A percentile compares a stretch with the other conserved stretches of the same genome.
Conservation (phyloP, 2,329 filamentous ascomycete genomes). For the Hymenotorrendiella dingleyae region DNA sequence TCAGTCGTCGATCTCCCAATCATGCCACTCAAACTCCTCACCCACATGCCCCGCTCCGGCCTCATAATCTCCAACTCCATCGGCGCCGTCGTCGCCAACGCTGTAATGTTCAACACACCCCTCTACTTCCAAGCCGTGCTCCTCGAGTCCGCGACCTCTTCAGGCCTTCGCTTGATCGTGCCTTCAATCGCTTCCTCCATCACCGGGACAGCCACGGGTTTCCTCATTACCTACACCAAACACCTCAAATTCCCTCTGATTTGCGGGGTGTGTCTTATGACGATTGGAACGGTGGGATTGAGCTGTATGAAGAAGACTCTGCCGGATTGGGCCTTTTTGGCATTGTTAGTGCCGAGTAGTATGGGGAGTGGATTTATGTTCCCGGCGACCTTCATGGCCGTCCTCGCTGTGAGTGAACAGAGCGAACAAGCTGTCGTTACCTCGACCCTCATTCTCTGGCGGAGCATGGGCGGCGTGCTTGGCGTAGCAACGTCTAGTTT, state of each 20-base stretch:
- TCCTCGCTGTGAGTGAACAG: constrained; percentile 54
- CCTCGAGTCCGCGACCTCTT: constrained; percentile 60
- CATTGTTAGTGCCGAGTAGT: constrained; percentile 50
- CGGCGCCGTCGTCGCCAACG: constrained; percentile 45
- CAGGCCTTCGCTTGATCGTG: constrained; percentile 65
- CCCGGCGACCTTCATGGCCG: constrained; percentile 56
- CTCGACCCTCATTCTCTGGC: constrained; percentile 65
- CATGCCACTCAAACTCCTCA: constrained; percentile 52
- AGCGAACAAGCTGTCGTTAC: constrained; percentile 63
- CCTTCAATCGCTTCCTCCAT: constrained; percentile 52
- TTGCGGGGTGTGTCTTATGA: constrained; percentile 41
- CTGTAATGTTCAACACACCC: constrained; percentile 58
- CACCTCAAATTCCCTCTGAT: constrained; percentile 55
- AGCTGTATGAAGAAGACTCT: constrained; percentile 44
- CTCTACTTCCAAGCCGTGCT: constrained; percentile 74
- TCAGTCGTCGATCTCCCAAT: constrained; percentile 46
- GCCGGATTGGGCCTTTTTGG: constrained; percentile 46
- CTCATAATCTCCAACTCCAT: constrained; percentile 52
- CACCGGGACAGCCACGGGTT: constrained; percentile 52
- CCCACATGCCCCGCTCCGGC: constrained; percentile 46
- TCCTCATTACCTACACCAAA: constrained; percentile 54
- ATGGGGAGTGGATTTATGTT: constrained; percentile 60
- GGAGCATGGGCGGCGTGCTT: constrained; percentile 64
- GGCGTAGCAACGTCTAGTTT: constrained; percentile 68
- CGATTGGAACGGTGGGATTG: constrained; percentile 47